Evolutionary conservation across 2,329 filamentous ascomycete species (phyloP), one percentile per base, ranked within the genome.

Genomic region (Fusarium algeriense): DNA sequence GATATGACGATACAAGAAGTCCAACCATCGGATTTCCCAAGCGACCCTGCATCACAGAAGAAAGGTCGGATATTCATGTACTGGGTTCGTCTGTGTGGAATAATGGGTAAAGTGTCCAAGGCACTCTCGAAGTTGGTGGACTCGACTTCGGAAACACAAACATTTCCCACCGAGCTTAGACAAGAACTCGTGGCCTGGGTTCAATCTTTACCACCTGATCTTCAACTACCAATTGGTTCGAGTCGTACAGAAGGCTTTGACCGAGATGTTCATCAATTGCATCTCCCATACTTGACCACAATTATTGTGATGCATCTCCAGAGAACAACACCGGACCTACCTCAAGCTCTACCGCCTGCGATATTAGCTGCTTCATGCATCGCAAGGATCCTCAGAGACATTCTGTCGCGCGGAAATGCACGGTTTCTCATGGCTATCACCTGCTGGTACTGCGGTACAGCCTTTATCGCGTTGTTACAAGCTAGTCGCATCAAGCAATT

Each of bases 381-480:
- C 8, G 69, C 72, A 0, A 55, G 72, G 26, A 52, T 74, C 7
- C 60, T 84, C 11, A 68, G 79, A 35, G 82, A 84, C 38, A 78
- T 81, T 5, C 63, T 84, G 1, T 77, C 78, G 2, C 77, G 83
- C 0, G 82, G 83, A 0, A 77, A 81, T 34, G 78, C 79, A 0
- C 72, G 81, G 2, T 84, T 83, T 45, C 76, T 84, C 2, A 82
- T 82, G 78, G 81, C 80, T 2, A 83, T 84, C 12, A 80, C 80
- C 0, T 82, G 81, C 40, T 84, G 83, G 83, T 83, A 84, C 49
- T 76, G 77, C n/a, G 80, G 80, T 0, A 82, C 81, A 2, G 82
- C 83, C 0, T 81, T 84, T 28, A 79, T 84, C 17, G 80, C 82
- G 0, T 70, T 84, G 1, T 64, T 84, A 0, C 81, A 84, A 46